Percentiles rank a stretch among this genome's conserved stretches.
Evolutionary conservation across 2,329 filamentous ascomycete species (phyloP).

Genomic region (Neonectria coccinea): DNA sequence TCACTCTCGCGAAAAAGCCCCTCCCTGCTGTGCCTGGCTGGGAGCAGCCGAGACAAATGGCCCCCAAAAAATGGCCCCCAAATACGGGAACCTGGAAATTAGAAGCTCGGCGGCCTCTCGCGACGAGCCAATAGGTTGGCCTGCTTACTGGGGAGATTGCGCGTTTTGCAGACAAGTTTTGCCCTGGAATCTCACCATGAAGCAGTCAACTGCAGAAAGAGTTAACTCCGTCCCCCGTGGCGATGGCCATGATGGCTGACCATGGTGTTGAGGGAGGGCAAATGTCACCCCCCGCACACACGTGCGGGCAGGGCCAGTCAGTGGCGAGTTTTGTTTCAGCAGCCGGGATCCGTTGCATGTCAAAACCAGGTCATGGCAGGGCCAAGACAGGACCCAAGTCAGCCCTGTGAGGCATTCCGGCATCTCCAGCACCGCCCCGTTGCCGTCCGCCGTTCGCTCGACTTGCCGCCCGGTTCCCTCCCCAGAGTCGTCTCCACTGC

Average conservation of each 20-base stretch:
- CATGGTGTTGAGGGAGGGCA: conserved; percentile 23
- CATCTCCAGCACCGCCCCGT: conserved; percentile 19
- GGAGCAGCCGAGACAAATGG: conserved; percentile 7
- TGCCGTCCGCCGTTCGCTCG: conserved; percentile 1
- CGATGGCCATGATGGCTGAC: conserved; percentile 1
- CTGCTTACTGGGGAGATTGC: conserved; percentile 7
- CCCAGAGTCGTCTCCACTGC: not conserved
- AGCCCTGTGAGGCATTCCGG: conserved; percentile 29
- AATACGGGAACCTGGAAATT: conserved; percentile 11
- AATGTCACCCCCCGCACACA: conserved; percentile 13
- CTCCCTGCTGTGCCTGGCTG: not conserved
- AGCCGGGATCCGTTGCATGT: not conserved
- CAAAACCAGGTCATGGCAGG: not conserved
- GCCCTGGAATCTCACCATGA: not conserved
- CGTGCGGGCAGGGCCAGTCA: not conserved
- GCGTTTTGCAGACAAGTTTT: not conserved
- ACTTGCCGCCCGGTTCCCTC: conserved; percentile 12
- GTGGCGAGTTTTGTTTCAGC: conserved; percentile 25
- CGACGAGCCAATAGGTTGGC: conserved; percentile 11
- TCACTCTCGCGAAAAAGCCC: not conserved
- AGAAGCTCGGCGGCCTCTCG: conserved; percentile 24
- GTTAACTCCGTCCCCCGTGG: conserved; percentile 1
- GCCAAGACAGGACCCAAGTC: conserved; percentile 5
- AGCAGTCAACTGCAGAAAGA: not conserved
- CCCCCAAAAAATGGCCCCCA: conserved; percentile 19